phyloP scores from a whole-genome alignment of 371 early-diverging fungal genomes.

The Mortierella polycephala region DNA sequence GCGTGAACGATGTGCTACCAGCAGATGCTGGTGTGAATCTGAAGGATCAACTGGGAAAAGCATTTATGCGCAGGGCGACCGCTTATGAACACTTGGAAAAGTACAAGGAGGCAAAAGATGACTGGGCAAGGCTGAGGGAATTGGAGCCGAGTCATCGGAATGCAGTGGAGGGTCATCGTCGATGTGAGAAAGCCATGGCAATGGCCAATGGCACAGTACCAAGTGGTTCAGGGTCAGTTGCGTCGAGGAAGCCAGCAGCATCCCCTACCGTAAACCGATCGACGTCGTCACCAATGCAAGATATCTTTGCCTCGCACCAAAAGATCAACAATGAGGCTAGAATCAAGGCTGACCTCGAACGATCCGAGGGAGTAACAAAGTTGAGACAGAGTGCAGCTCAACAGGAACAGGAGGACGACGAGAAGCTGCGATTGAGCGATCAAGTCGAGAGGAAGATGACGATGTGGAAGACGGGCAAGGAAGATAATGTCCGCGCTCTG shows the following conservation, averaged over 20 bases:
- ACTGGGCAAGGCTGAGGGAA: slow-evolving; percentile 71
- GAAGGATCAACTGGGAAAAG: slow-evolving; percentile 76
- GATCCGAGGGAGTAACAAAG: slow-evolving; percentile 70
- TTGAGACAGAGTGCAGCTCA: slow-evolving; percentile 79
- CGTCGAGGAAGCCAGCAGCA: slow-evolving; percentile 2
- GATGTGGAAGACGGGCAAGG: slow-evolving; percentile 88
- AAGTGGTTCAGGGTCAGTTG: background rate
- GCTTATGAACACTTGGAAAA: slow-evolving; percentile 86
- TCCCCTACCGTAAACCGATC: slow-evolving; percentile 7
- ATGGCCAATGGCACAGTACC: slow-evolving; percentile 20
- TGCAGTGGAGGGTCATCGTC: slow-evolving; percentile 69
- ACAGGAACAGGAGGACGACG: slow-evolving; percentile 81
- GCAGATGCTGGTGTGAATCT: slow-evolving; percentile 59
- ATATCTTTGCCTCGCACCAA: slow-evolving; percentile 32
- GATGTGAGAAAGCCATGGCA: slow-evolving; percentile 71
- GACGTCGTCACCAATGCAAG: slow-evolving; percentile 39
- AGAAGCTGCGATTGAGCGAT: slow-evolving; percentile 79
- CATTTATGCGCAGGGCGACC: slow-evolving; percentile 77
- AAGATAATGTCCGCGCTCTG: slow-evolving; percentile 89
- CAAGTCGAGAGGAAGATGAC: slow-evolving; percentile 77
- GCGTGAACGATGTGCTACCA: slow-evolving; percentile 49
- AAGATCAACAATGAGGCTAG: slow-evolving; percentile 28
- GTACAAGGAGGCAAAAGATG: slow-evolving; percentile 77
- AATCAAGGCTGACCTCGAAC: slow-evolving; percentile 54
- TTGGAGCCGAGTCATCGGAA: slow-evolving; percentile 58